Evolutionary conservation across 441 rosid species (phyloP).

Genomic region (Populus tomentosa): DNA sequence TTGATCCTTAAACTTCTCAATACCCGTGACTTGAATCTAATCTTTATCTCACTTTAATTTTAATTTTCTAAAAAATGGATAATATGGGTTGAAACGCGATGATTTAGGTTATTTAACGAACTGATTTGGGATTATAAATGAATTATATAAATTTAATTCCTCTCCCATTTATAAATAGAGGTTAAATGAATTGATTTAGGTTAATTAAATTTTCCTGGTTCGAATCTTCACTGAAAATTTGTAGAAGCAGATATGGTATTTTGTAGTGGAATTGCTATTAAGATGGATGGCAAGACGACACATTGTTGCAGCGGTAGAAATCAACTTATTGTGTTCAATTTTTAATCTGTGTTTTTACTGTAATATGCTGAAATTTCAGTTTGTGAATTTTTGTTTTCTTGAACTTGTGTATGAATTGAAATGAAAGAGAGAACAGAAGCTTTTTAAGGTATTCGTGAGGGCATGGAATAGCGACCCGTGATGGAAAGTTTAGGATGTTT

Average conservation of each 20-base stretch:
- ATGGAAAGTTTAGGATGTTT: background rate
- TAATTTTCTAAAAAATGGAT: background rate
- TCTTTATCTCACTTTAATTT: background rate
- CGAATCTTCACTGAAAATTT: background rate
- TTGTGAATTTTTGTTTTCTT: background rate
- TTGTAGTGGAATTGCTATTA: background rate
- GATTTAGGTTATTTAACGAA: background rate
- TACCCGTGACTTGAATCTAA: background rate
- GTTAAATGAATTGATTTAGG: background rate
- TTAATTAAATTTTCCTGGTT: background rate
- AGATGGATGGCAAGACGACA: background rate
- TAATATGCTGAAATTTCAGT: background rate
- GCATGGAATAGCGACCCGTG: background rate
- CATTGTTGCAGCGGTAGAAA: background rate
- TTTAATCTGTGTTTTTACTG: background rate
- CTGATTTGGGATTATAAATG: background rate
- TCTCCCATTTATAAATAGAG: background rate
- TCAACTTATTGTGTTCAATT: background rate
- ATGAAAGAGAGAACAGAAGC: background rate
- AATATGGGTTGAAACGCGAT: background rate
- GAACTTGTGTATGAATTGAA: background rate
- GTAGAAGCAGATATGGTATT: background rate
- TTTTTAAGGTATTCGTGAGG: background rate
- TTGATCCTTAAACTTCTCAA: background rate
- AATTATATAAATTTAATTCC: background rate